Conservation (phyloP, 2,329 filamentous ascomycete genomes). For the Hypoxylon sp. region DNA sequence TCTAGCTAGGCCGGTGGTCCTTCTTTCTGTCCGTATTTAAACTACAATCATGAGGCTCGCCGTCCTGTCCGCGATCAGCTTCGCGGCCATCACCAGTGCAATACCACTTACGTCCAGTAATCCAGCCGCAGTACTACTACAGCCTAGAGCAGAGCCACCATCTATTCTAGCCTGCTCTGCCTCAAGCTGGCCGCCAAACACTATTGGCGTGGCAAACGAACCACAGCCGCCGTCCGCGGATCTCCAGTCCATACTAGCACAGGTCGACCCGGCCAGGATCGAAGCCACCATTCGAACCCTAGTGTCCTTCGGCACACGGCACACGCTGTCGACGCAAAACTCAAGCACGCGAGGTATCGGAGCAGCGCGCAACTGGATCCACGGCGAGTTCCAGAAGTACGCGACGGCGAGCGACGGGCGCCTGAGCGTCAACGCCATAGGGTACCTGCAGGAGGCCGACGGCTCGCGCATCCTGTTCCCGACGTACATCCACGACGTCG, state of each 20-base stretch:
- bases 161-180: slow-evolving; percentile 48
- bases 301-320: slow-evolving; percentile 69
- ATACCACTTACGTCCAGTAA: slow-evolving; percentile 44
- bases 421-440: slow-evolving; percentile 65
- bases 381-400: slow-evolving; percentile 63
- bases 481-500: slow-evolving; percentile 67
- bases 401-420: slow-evolving; percentile 64
- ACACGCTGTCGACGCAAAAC: slow-evolving; percentile 69
- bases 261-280: slow-evolving; percentile 60
- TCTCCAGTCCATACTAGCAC: slow-evolving; percentile 51
- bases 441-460: slow-evolving; percentile 64
- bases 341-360: slow-evolving; percentile 67
- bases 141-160: slow-evolving; percentile 13
- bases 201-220: slow-evolving; percentile 48
- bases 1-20: not conserved
- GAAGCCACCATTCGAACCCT: slow-evolving; percentile 67
- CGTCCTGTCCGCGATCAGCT: slow-evolving; percentile 27
- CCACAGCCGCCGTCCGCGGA: slow-evolving; percentile 50
- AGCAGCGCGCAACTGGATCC: slow-evolving; percentile 70
- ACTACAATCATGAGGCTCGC: slow-evolving; percentile 36
- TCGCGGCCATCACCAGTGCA: slow-evolving; percentile 38
- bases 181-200: slow-evolving; percentile 52
- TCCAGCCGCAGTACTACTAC: slow-evolving; percentile 41
- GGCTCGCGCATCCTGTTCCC: slow-evolving; percentile 64
- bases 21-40: not conserved